Percentiles rank a stretch among this genome's conserved stretches.
Conservation (phyloP, 1,284 basidiomycete species). For the Malassezia vespertilionis region DNA sequence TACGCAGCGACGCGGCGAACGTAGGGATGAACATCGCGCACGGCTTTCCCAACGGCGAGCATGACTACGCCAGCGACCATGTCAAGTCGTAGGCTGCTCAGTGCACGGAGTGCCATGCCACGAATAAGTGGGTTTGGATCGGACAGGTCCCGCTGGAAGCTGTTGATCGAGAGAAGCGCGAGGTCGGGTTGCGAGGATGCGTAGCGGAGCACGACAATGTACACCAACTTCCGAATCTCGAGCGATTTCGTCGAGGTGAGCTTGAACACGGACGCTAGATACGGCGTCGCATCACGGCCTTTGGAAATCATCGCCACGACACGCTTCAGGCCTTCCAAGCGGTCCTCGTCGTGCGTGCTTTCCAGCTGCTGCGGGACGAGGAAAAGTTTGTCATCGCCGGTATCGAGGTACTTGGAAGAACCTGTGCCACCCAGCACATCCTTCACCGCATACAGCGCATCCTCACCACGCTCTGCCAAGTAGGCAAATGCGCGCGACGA, state of each 20-base stretch:
- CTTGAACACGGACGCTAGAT: constrained; percentile 50
- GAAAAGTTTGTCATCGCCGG: constrained; percentile 27
- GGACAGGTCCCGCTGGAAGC: constrained; percentile 90
- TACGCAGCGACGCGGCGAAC: constrained; percentile 83
- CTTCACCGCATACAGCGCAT: constrained; percentile 38
- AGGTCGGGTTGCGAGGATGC: constrained; percentile 67
- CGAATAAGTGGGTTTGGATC: constrained; percentile 73
- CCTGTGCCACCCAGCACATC: constrained; percentile 33
- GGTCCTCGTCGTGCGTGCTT: constrained; percentile 30
- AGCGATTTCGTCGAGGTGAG: constrained; percentile 52
- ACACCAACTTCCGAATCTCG: constrained; percentile 91
- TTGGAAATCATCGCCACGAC: constrained; percentile 63
- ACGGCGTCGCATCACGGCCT: constrained; percentile 76
- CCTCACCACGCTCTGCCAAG: constrained; percentile 40
- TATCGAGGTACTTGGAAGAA: constrained; percentile 36
- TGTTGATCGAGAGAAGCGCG: constrained; percentile 91
- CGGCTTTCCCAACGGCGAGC: constrained; percentile 79
- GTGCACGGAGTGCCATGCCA: constrained; percentile 87
- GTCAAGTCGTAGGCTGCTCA: constrained; percentile 78
- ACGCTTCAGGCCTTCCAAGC: constrained; percentile 34
- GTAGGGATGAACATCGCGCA: constrained; percentile 79
- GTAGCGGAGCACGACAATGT: constrained; percentile 89
- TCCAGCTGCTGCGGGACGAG: constrained; percentile 34
- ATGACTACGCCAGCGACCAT: constrained; percentile 77
- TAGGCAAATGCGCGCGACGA: constrained; percentile 38